These are phyloP conservation scores for Trichocomaceae sp. DNA, from an alignment of 2,329 filamentous ascomycete species.

Conservation along the genomic window DNA sequence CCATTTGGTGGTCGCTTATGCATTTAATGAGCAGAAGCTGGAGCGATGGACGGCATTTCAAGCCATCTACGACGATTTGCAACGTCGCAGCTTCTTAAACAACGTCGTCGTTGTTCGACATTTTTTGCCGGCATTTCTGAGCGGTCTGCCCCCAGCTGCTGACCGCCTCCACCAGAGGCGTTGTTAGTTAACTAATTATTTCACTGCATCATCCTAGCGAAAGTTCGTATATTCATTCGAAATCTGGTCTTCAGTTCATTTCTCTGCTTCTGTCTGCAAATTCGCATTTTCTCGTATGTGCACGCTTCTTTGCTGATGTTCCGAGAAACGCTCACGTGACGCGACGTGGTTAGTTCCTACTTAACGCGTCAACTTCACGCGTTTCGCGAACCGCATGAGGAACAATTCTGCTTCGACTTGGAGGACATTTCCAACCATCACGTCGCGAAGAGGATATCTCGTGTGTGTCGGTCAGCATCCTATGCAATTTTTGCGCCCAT, in stretches of 20 bases:
- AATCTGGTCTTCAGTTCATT: neutral
- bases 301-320: neutral
- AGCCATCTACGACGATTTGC: neutral
- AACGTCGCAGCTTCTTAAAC: neutral
- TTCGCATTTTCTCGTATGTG: neutral
- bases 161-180: neutral
- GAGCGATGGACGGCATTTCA: neutral
- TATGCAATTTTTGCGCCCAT: conserved; percentile 8
- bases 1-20: conserved; percentile 24
- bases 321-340: conserved; percentile 10
- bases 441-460: neutral
- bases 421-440: neutral
- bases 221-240: neutral
- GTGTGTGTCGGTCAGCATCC: neutral
- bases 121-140: conserved; percentile 21
- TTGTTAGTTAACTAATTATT: no score
- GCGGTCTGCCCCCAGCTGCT: neutral
- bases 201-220: neutral
- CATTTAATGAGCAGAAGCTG: neutral
- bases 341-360: neutral
- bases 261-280: neutral
- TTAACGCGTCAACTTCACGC: conserved; percentile 14
- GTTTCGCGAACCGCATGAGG: neutral
- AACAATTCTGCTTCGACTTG: neutral
- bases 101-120: neutral